Base-by-base conservation (phyloP, 2,329 filamentous ascomycete species). In the Fusarium sp. region DNA sequence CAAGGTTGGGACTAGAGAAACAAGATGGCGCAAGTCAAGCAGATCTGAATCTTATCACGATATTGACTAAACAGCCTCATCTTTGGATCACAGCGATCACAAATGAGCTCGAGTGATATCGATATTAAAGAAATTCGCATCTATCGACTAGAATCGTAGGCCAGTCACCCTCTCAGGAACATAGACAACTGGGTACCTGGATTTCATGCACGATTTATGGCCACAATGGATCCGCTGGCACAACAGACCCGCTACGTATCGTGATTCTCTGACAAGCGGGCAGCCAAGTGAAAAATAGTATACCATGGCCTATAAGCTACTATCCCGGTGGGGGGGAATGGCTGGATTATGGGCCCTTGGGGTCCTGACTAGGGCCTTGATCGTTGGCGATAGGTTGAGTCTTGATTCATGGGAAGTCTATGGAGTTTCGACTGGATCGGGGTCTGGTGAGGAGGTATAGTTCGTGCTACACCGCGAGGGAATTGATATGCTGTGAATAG, bases 161-260 rank as follows among this genome's bases (percentile, higher is more conserved):
- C 39, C 54, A 49, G 44, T 21, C 49, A 39, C 49, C 60, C 58
- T 73, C 56, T 63, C 61, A 72, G 68, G 63, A 55, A 68, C 64
- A 71, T 65, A 64, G 64, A 55, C 68, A 76, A 74, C 69, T 33
- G 38, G 41, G 66, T 76, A 73, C 76, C 74, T 74, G 74, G 60
- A 70, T 66, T 66, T 54, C 54, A 63, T 74, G 72, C 69, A 69
- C 66, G 61, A 68, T 66, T 67, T 73, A 68, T 75, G 75, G 73
- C 67, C 69, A 66, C 62, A 66, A 75, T 70, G 73, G 74, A 77
- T 77, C 76, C 76, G 69, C 56, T 77, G 69, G 69, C 67, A 63
- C 58, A 59, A 51, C 66, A 35, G 74, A 72, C 76, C 76, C 74
- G 74, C 76, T 70, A 49, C 59, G 62, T 65, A 74, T 77, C 71